phyloP scores from a whole-genome alignment of 805 yeast species.

The Priceomyces carsonii region DNA sequence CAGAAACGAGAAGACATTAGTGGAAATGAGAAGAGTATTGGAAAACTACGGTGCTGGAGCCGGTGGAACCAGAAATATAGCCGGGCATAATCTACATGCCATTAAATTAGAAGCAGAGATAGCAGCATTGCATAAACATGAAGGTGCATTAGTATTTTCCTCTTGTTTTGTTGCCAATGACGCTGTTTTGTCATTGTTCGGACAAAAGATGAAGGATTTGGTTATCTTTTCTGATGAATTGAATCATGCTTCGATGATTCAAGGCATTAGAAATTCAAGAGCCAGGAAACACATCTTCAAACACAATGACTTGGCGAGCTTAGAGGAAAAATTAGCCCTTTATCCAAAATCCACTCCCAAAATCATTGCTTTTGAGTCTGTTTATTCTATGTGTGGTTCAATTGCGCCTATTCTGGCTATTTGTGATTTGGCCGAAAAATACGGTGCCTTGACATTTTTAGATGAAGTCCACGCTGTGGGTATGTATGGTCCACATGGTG shows the following conservation, averaged over 20 bases:
- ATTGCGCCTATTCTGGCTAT: constrained; percentile 90
- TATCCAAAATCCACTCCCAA: constrained; percentile 90
- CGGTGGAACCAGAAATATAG: constrained; percentile 98
- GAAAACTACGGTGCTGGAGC: constrained; percentile 97
- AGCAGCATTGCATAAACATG: constrained; percentile 91
- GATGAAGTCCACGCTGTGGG: constrained; percentile 99
- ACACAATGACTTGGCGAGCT: constrained; percentile 84
- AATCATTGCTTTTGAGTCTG: constrained; percentile 94
- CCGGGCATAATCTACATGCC: constrained; percentile 95
- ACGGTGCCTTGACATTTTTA: constrained; percentile 94
- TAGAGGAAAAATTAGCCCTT: constrained; percentile 74
- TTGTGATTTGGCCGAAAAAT: constrained; percentile 95
- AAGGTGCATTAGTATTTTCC: constrained; percentile 90
- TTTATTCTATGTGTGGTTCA: constrained; percentile 98
- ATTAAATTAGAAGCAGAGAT: constrained; percentile 80
- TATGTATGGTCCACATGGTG: constrained; percentile 98
- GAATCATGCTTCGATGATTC: constrained; percentile 98
- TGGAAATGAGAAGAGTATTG: constrained; percentile 76
- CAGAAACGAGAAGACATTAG: constrained; percentile 67
- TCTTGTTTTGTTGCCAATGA: constrained; percentile 98
- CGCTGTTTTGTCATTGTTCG: constrained; percentile 86
- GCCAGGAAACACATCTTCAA: constrained; percentile 86
- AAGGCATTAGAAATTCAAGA: constrained; percentile 89
- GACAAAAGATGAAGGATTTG: constrained; percentile 84
- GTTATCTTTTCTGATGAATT: constrained; percentile 90